A percentile compares a stretch with the other conserved stretches of the same genome.
These are phyloP conservation scores for Corylus americana DNA, from an alignment of 306 rosid species.

Conservation along the genomic window DNA sequence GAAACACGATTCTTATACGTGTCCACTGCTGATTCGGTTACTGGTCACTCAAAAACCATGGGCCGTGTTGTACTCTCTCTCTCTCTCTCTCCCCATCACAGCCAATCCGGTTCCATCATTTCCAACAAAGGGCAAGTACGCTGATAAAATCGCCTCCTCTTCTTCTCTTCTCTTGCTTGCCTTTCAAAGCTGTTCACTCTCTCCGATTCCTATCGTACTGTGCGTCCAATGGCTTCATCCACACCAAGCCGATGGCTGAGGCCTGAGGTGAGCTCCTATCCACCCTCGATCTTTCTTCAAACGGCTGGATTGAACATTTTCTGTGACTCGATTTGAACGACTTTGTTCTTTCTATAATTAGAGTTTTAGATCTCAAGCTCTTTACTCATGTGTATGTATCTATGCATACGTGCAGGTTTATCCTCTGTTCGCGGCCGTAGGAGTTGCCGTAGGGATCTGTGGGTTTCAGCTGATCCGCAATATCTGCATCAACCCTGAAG, in stretches of 20 bases:
- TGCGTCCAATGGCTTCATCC: conserved; percentile 37
- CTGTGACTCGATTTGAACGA: background rate
- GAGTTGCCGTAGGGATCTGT: conserved; percentile 87
- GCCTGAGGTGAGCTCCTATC: conserved; percentile 63
- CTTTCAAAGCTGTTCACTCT: background rate
- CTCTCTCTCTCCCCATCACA: background rate
- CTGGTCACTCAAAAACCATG: background rate
- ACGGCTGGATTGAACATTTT: background rate
- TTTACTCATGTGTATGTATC: background rate
- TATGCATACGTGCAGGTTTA: conserved; percentile 58
- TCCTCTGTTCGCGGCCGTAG: conserved; percentile 81
- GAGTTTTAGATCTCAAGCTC: background rate
- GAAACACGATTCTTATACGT: background rate
- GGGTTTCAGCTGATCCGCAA: conserved; percentile 72
- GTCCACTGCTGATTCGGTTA: background rate
- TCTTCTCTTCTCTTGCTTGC: background rate
- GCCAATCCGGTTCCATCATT: conserved; percentile 22
- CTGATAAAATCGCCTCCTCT: background rate
- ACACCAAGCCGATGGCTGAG: conserved; percentile 69
- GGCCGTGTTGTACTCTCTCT: background rate
- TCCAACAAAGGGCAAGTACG: background rate
- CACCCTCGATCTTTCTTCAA: background rate
- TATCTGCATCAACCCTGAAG: conserved; percentile 89
- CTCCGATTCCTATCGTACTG: conserved; percentile 2
- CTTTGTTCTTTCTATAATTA: background rate